Conservation (phyloP, 2,329 filamentous ascomycete species). For the Phaeosphaeriaceae sp. region DNA sequence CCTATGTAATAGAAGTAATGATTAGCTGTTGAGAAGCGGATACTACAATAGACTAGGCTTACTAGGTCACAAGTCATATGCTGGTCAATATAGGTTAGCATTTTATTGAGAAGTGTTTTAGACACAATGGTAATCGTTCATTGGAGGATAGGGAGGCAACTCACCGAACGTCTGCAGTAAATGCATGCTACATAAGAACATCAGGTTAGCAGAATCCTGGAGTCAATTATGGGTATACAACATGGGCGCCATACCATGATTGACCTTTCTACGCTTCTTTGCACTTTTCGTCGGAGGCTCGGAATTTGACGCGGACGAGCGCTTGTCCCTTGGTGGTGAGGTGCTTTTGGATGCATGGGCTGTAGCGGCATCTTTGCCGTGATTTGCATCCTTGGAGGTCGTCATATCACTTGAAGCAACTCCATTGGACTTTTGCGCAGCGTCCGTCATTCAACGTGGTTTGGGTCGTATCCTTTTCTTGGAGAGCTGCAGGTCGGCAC, state of each 20-base stretch:
- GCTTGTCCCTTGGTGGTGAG: conserved; percentile 38
- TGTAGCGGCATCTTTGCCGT: conserved; percentile 35
- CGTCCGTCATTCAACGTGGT: conserved; percentile 48
- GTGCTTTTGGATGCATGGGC: conserved; percentile 34
- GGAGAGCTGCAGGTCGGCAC: conserved; percentile 28
- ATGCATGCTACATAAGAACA: conserved; percentile 52
- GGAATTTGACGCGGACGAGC: conserved; percentile 33
- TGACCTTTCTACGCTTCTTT: conserved; percentile 62
- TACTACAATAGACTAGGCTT: conserved; percentile 27
- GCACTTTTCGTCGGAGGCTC: conserved; percentile 42
- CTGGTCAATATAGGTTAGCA: conserved; percentile 47
- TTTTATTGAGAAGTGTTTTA: conserved; percentile 20
- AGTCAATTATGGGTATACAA: conserved; percentile 28
- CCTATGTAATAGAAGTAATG: conserved; percentile 60
- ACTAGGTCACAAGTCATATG: conserved; percentile 63
- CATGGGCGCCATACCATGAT: conserved; percentile 52
- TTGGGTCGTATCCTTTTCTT: conserved; percentile 37
- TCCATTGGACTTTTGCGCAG: conserved; percentile 47
- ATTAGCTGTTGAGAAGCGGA: conserved; percentile 41
- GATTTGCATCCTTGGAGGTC: conserved; percentile 35
- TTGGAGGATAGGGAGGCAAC: conserved; percentile 35
- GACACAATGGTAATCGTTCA: conserved; percentile 26
- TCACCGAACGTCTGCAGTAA: conserved; percentile 60
- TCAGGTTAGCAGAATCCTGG: conserved; percentile 38
- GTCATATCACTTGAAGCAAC: conserved; percentile 42